These are phyloP conservation scores for Hortiboletus rubellus DNA, from an alignment of 1,284 basidiomycete species.

Conservation along the genomic window DNA sequence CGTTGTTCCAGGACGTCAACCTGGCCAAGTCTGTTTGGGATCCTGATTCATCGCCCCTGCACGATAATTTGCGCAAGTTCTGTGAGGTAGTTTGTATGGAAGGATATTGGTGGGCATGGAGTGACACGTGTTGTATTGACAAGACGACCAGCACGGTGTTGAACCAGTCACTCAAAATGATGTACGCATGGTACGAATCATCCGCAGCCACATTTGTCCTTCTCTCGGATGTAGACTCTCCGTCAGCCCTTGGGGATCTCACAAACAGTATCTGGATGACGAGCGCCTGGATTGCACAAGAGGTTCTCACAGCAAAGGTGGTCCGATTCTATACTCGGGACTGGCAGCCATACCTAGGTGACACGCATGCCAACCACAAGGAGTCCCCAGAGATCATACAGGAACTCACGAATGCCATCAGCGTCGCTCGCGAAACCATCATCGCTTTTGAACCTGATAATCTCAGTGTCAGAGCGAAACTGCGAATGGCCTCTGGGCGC, in stretches of 20 bases:
- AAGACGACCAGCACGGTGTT: too few relatives aligned
- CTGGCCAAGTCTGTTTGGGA: background rate
- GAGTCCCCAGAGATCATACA: conserved; percentile 11
- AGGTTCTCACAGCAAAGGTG: conserved; percentile 4
- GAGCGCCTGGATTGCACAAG: conserved; percentile 12
- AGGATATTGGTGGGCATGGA: too few relatives aligned
- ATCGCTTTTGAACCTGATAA: conserved; percentile 7
- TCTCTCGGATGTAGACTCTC: background rate
- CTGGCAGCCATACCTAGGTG: conserved; percentile 8
- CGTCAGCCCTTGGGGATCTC: background rate
- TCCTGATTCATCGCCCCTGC: background rate
- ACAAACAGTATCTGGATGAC: conserved; percentile 6
- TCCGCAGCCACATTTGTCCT: background rate
- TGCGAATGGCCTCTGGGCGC: conserved; percentile 11
- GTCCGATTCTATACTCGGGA: conserved; percentile 5
- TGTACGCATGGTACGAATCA: background rate
- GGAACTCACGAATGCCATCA: conserved; percentile 17
- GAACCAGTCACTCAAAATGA: too few relatives aligned
- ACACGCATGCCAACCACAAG: conserved; percentile 8
- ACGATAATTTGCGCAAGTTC: conserved; percentile 4
- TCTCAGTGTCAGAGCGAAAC: conserved; percentile 13
- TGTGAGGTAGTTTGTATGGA: too few relatives aligned
- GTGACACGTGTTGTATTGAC: too few relatives aligned
- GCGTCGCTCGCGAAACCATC: conserved; percentile 4
- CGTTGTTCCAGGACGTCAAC: conserved; percentile 9